Conservation (phyloP, 2,329 filamentous ascomycete species). For the Cercospora sp. region DNA sequence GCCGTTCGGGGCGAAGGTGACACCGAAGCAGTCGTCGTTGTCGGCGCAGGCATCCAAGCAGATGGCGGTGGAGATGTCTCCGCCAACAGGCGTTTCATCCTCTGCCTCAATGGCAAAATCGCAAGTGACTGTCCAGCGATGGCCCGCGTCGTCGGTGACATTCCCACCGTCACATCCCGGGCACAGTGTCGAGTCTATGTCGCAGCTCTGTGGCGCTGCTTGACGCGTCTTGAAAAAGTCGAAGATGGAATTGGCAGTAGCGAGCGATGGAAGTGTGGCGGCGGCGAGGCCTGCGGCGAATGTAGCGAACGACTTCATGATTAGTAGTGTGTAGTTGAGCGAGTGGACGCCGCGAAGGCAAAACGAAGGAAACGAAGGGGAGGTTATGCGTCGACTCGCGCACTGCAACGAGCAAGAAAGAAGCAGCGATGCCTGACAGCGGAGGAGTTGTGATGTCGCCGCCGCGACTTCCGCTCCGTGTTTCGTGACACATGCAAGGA, state of each 20-base stretch:
- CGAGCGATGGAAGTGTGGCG: conserved; percentile 12
- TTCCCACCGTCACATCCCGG: conserved; percentile 29
- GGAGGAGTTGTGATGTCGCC: neutral
- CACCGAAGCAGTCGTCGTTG: conserved; percentile 27
- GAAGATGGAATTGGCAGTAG: conserved; percentile 15
- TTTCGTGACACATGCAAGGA: conserved; percentile 6
- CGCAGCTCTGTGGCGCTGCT: conserved; percentile 16
- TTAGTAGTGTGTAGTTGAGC: conserved; percentile 33
- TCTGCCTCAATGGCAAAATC: conserved; percentile 22
- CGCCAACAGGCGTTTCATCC: conserved; percentile 19
- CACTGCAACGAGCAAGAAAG: conserved; percentile 4
- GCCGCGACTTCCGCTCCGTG: neutral
- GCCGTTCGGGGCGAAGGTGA: conserved; percentile 29
- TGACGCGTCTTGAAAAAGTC: conserved; percentile 14
- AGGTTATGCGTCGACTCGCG: neutral
- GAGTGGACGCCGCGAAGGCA: conserved; percentile 49
- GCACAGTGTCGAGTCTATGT: conserved; percentile 22
- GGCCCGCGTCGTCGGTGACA: conserved; percentile 24
- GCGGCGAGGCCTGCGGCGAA: conserved; percentile 15
- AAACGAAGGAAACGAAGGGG: conserved; percentile 8
- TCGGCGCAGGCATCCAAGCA: conserved; percentile 33
- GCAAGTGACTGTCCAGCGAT: conserved; percentile 29
- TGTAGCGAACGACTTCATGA: conserved; percentile 19
- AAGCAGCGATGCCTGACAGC: neutral
- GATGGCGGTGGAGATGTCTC: conserved; percentile 14